Conservation (phyloP, 805 yeast species). For the Barnettozyma sp. region DNA sequence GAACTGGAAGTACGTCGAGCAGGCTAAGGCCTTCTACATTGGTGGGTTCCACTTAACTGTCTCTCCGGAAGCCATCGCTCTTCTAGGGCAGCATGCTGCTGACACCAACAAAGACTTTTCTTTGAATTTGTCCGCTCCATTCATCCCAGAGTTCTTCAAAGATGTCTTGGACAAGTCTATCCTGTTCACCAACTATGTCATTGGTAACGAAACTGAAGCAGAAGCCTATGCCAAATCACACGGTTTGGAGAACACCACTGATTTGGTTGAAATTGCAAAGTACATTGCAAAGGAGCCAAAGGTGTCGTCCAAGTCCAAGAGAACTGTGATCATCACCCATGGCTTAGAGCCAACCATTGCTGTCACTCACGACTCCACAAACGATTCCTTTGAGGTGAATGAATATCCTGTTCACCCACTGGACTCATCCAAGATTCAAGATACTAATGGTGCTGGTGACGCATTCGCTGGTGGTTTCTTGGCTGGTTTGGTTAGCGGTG, state of each 20-base stretch:
- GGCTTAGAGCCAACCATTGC: conserved; percentile 88
- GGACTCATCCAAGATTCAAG: conserved; percentile 60
- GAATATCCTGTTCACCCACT: conserved; percentile 68
- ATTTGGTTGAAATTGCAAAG: conserved; percentile 74
- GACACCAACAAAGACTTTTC: conserved; percentile 68
- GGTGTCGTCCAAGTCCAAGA: conserved; percentile 56
- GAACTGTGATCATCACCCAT: conserved; percentile 92
- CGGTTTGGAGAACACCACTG: conserved; percentile 46
- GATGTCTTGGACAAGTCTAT: conserved; percentile 73
- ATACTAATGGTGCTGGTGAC: conserved; percentile 99
- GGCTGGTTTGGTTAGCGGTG: conserved; percentile 78
- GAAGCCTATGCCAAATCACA: conserved; percentile 89
- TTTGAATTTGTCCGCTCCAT: conserved; percentile 92
- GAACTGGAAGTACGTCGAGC: conserved; percentile 82
- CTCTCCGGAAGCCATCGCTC: conserved; percentile 87
- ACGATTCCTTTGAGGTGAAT: conserved; percentile 41
- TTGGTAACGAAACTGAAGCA: conserved; percentile 97
- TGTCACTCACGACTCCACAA: conserved; percentile 47
- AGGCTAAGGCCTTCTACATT: conserved; percentile 77
- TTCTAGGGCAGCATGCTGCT: conserved; percentile 89
- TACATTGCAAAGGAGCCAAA: conserved; percentile 73
- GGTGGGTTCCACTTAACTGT: conserved; percentile 99
- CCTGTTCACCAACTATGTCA: conserved; percentile 84
- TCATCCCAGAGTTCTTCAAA: conserved; percentile 92
- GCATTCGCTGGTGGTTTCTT: conserved; percentile 96